phyloP scores from a whole-genome alignment of 805 yeast genomes.

The Saturnispora ahearnii region DNA sequence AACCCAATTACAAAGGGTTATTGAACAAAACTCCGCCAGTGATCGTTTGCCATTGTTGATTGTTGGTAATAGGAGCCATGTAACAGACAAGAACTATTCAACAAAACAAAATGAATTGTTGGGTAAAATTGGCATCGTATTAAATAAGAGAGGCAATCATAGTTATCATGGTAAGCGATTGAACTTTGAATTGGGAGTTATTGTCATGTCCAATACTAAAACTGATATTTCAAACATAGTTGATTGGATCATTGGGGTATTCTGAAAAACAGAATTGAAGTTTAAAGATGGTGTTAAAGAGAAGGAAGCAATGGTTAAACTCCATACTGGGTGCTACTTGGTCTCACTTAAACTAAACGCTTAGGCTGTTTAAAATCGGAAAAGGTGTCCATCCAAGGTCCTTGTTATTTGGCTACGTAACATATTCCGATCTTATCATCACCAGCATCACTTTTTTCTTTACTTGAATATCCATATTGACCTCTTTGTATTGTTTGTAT shows the following conservation, averaged over 20 bases:
- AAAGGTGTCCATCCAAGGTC: too few species aligned
- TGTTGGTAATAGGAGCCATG: slow-evolving; percentile 25
- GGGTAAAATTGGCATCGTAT: background rate
- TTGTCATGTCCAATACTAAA: background rate
- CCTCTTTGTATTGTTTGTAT: background rate
- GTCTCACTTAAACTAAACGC: too few species aligned
- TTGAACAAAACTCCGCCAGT: slow-evolving; percentile 15
- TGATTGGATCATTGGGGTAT: background rate
- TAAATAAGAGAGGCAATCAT: background rate
- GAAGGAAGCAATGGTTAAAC: too few species aligned
- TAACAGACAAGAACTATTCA: slow-evolving; percentile 7
- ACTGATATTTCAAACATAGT: background rate
- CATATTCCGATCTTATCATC: background rate
- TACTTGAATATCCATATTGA: background rate
- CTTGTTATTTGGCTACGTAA: too few species aligned
- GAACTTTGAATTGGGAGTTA: background rate
- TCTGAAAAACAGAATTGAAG: background rate
- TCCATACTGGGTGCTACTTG: too few species aligned
- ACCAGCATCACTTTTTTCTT: background rate
- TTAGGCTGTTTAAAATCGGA: too few species aligned
- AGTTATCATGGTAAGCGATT: background rate
- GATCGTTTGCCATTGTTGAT: slow-evolving; percentile 21
- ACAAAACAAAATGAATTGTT: background rate
- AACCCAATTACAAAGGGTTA: slow-evolving; percentile 15
- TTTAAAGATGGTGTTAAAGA: too few species aligned